A percentile compares a stretch with the other conserved stretches of the same genome.
Conservation (phyloP, 768 basidiomycete species). For the Boletus rubescentipes region DNA sequence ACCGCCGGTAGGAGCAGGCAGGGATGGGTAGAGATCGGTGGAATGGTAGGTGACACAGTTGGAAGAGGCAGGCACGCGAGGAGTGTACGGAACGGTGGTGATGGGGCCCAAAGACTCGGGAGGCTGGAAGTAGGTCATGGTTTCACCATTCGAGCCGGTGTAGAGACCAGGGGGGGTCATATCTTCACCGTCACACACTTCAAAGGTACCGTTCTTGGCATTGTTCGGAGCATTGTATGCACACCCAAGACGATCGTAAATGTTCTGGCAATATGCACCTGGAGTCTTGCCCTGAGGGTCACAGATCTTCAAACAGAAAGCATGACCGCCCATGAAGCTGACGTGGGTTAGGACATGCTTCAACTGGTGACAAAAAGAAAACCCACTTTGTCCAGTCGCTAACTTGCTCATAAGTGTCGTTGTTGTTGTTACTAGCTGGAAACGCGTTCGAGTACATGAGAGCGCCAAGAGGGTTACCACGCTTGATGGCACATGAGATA, state of each 20-base stretch:
- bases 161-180: slow-evolving; percentile 59
- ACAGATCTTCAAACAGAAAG: slow-evolving; percentile 74
- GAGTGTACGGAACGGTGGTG: slow-evolving; percentile 42
- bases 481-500: slow-evolving; percentile 35
- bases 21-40: slow-evolving; percentile 34
- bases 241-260: slow-evolving; percentile 74
- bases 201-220: slow-evolving; percentile 59
- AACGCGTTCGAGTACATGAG: slow-evolving; percentile 64
- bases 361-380: neutral
- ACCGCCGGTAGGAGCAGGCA: slow-evolving; percentile 12
- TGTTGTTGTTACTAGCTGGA: slow-evolving; percentile 44
- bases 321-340: slow-evolving; percentile 66
- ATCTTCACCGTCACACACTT: slow-evolving; percentile 64
- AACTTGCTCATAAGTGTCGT: slow-evolving; percentile 50
- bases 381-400: slow-evolving; percentile 69
- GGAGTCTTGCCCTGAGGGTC: slow-evolving; percentile 54
- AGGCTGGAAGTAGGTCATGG: slow-evolving; percentile 47
- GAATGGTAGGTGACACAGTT: slow-evolving; percentile 42
- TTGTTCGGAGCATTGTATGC: slow-evolving; percentile 68
- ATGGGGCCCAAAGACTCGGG: slow-evolving; percentile 47
- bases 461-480: slow-evolving; percentile 81
- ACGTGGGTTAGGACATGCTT: slow-evolving; percentile 12
- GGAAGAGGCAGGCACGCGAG: slow-evolving; percentile 40
- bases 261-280: slow-evolving; percentile 63
- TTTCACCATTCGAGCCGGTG: slow-evolving; percentile 36